phyloP scores from a whole-genome alignment of 768 basidiomycete genomes.

The Multifurca ochricompacta region DNA sequence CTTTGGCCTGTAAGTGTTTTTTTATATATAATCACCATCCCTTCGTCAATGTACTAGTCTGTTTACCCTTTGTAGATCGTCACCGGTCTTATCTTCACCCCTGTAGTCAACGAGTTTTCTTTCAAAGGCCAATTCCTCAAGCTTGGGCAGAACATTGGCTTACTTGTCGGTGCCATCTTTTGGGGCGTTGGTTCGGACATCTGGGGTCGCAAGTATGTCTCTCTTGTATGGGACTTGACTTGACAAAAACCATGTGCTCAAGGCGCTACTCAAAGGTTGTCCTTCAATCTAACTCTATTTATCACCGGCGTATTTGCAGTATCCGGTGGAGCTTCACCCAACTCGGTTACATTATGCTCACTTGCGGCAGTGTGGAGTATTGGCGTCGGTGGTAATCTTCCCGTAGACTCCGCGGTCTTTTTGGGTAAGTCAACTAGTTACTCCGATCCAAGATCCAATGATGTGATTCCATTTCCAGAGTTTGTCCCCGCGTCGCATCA shows the following conservation, averaged over 20 bases:
- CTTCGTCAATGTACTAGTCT: neutral
- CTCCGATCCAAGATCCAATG: too few species aligned
- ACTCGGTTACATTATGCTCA: constrained; percentile 43
- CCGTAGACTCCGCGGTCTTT: constrained; percentile 71
- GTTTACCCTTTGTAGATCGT: constrained; percentile 40
- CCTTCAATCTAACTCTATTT: constrained; percentile 64
- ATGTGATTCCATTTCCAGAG: constrained; percentile 33
- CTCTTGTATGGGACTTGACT: neutral
- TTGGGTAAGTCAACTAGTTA: constrained; percentile 40
- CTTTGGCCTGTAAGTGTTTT: constrained; percentile 53
- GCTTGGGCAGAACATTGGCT: constrained; percentile 63
- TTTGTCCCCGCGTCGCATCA: constrained; percentile 67
- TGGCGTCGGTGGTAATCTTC: constrained; percentile 66
- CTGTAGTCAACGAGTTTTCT: constrained; percentile 58
- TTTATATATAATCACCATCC: neutral
- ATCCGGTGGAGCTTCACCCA: constrained; percentile 52
- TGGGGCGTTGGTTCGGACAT: constrained; percentile 65
- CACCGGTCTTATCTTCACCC: constrained; percentile 55
- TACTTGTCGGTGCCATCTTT: constrained; percentile 60
- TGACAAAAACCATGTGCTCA: neutral
- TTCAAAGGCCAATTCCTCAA: constrained; percentile 55
- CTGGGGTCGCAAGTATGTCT: constrained; percentile 55
- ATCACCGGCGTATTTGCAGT: constrained; percentile 60
- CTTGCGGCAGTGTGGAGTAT: constrained; percentile 53
- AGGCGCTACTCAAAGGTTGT: constrained; percentile 34